Evolutionary conservation across 768 basidiomycete genomes (phyloP).

Genomic region (Filobasidium floriforme): DNA sequence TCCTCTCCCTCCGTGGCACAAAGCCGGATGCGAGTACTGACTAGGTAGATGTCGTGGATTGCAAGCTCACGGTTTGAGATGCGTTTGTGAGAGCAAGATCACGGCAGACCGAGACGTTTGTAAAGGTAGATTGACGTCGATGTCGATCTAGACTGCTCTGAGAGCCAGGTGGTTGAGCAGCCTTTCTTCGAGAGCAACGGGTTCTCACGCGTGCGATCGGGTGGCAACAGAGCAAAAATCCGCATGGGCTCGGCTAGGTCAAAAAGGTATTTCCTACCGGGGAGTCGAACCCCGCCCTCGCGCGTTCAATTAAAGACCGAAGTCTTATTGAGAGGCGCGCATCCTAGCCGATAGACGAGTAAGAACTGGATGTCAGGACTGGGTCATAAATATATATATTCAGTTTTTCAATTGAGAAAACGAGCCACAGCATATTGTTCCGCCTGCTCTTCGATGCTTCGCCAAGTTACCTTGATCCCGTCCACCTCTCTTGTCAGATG

Average conservation of each 20-base stretch:
- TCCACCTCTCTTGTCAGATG: not conserved
- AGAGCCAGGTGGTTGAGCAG: too few species aligned
- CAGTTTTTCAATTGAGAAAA: too few species aligned
- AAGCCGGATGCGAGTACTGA: too few species aligned
- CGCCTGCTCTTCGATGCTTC: too few species aligned
- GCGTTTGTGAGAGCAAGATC: too few species aligned
- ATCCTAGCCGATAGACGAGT: conserved; percentile 6
- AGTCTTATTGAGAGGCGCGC: not conserved
- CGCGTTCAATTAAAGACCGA: not conserved
- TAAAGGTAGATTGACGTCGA: too few species aligned
- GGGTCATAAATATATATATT: too few species aligned
- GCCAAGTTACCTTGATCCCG: not conserved
- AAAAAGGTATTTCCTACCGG: not conserved
- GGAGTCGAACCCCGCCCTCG: conserved; percentile 4
- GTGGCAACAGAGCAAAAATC: not conserved
- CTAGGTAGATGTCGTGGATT: too few species aligned
- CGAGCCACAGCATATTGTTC: not conserved
- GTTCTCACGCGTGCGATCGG: not conserved
- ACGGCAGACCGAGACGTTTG: too few species aligned
- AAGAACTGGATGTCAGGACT: not conserved
- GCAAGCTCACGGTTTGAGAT: too few species aligned
- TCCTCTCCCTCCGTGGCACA: too few species aligned
- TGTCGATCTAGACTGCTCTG: too few species aligned
- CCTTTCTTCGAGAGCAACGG: not conserved
- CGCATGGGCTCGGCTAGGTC: not conserved